A percentile compares a stretch with the other conserved stretches of the same genome.
Evolutionary conservation across 2,329 filamentous ascomycete species (phyloP).

Genomic region (Phaeoacremonium minimum): DNA sequence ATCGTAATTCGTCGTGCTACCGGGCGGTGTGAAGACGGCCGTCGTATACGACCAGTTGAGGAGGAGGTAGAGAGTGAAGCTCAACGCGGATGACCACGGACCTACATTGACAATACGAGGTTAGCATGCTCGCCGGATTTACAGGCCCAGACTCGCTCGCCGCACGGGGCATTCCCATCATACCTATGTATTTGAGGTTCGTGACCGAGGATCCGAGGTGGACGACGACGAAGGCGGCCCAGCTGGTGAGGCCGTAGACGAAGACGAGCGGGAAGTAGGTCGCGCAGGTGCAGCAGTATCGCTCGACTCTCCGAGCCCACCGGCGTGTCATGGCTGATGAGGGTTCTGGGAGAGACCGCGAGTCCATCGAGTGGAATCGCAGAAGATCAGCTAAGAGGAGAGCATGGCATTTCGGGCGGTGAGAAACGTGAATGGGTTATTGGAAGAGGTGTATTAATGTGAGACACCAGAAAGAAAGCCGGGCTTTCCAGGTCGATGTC

Average conservation of each 20-base stretch:
- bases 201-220: conserved; percentile 60
- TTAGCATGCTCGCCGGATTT: neutral
- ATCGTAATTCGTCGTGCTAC: conserved; percentile 59
- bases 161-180: conserved; percentile 12
- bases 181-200: conserved; percentile 55
- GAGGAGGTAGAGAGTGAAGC: conserved; percentile 68
- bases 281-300: conserved; percentile 73
- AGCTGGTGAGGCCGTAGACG: conserved; percentile 85
- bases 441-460: no score
- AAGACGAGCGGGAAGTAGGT: conserved; percentile 86
- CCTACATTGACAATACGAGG: conserved; percentile 36
- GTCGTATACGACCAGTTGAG: conserved; percentile 87
- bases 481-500: no score
- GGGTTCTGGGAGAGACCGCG: no score
- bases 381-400: no score
- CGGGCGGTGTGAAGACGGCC: conserved; percentile 89
- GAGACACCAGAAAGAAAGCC: no score
- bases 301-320: conserved; percentile 70
- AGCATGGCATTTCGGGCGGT: no score
- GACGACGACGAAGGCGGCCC: conserved; percentile 86
- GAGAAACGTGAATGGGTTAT: no score
- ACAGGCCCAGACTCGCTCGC: neutral
- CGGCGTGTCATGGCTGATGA: conserved; percentile 48
- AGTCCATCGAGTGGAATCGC: no score
- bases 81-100: conserved; percentile 54